Percentiles rank a stretch among this genome's conserved stretches.
phyloP scores from a whole-genome alignment of 176 grass and related monocot species.

The Carex parvula region DNA sequence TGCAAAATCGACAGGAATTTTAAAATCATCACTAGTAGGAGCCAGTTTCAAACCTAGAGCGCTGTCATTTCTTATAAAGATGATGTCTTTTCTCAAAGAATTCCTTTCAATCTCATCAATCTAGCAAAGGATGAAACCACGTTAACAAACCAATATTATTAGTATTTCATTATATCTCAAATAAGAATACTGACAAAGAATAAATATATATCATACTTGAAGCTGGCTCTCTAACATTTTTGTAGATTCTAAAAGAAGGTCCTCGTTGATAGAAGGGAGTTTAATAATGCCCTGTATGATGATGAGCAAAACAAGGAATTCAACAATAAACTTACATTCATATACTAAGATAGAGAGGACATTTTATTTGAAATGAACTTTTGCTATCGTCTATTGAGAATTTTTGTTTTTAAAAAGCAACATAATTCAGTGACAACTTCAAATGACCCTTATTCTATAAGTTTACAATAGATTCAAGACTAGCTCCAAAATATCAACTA shows the following conservation, averaged over 20 bases:
- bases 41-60: not conserved
- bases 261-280: conserved; percentile 53
- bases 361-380: not conserved
- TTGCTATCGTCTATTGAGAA: too few relatives aligned
- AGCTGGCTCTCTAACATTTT: conserved; percentile 35
- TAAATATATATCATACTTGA: conserved; percentile 26
- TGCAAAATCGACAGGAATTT: conserved; percentile 15
- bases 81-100: conserved; percentile 34
- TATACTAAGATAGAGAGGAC: not conserved
- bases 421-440: not conserved
- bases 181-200: not conserved
- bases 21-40: not conserved
- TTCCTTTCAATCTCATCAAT: conserved; percentile 40
- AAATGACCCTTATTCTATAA: not conserved
- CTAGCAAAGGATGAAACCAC: conserved; percentile 15
- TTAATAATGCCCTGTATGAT: conserved; percentile 31
- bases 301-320: conserved; percentile 1
- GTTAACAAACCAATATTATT: not conserved
- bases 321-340: not conserved
- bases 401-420: too few relatives aligned
- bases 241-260: conserved; percentile 36
- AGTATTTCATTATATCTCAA: too few relatives aligned
- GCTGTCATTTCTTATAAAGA: conserved; percentile 29
- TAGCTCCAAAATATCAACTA: not conserved
- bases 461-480: not conserved